A percentile compares a stretch with the other conserved stretches of the same genome.
Evolutionary conservation across 352 stramenopile species (phyloP).

Genomic region (Phytophthora capsici): DNA sequence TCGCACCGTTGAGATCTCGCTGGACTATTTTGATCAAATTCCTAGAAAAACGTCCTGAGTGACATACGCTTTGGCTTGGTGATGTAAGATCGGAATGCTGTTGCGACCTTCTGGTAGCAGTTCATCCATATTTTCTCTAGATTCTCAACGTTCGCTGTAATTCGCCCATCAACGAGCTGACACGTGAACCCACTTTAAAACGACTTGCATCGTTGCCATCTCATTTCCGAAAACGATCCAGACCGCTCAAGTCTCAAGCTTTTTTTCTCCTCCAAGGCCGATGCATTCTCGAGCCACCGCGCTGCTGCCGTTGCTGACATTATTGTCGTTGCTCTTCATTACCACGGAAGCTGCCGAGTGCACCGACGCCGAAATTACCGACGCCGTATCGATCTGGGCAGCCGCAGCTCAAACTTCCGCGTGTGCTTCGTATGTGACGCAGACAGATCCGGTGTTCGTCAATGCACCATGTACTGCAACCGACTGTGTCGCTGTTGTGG

Average conservation of each 20-base stretch:
- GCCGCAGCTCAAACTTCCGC: slow-evolving; percentile 17
- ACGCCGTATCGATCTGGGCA: slow-evolving; percentile 19
- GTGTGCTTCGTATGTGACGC: slow-evolving; percentile 26
- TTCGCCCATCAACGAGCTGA: not conserved
- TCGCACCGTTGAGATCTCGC: slow-evolving; percentile 8
- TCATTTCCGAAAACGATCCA: slow-evolving; percentile 15
- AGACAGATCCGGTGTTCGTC: slow-evolving; percentile 22
- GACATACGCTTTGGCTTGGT: not conserved
- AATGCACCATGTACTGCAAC: slow-evolving; percentile 33
- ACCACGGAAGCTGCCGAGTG: slow-evolving; percentile 19
- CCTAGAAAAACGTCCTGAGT: too few species aligned
- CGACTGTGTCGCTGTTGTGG: slow-evolving; percentile 23
- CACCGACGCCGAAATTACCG: slow-evolving; percentile 20
- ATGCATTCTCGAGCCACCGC: not conserved
- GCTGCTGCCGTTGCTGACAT: slow-evolving; percentile 3
- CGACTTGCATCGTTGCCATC: not conserved
- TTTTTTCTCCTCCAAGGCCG: not conserved
- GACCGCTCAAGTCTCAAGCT: slow-evolving; percentile 5
- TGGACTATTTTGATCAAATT: not conserved
- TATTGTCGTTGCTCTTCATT: slow-evolving; percentile 2
- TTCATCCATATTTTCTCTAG: not conserved
- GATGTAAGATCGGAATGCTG: not conserved
- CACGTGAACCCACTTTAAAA: slow-evolving; percentile 7
- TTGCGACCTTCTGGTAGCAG: not conserved
- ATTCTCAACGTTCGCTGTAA: slow-evolving; percentile 1